A percentile compares a stretch with the other conserved stretches of the same genome.
Conservation (phyloP, 805 yeast species). For the Saturnispora quitensis region DNA sequence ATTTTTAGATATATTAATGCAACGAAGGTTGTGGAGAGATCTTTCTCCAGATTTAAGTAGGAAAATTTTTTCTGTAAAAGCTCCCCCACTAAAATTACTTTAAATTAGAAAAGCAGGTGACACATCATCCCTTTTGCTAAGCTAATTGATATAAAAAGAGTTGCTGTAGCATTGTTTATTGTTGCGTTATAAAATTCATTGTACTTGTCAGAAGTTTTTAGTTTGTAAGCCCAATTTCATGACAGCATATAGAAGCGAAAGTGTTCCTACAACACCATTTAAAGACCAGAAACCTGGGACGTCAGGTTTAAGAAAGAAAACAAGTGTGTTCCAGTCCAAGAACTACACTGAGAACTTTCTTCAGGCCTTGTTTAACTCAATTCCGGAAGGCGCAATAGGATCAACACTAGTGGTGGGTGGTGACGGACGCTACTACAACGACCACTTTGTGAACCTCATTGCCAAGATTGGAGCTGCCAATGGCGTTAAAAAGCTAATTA, state of each 20-base stretch:
- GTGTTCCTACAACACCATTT: slow-evolving; percentile 62
- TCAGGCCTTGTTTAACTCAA: slow-evolving; percentile 75
- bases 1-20: not conserved
- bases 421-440: slow-evolving; percentile 91
- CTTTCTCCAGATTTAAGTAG: not conserved
- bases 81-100: not conserved
- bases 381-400: slow-evolving; percentile 77
- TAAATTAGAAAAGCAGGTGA: not conserved
- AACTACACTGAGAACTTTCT: slow-evolving; percentile 90
- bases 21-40: not conserved
- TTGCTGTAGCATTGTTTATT: not conserved
- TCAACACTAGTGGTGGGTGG: slow-evolving; percentile 90
- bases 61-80: not conserved
- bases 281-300: slow-evolving; percentile 96
- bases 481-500: slow-evolving; percentile 73
- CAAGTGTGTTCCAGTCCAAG: slow-evolving; percentile 64
- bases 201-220: not conserved
- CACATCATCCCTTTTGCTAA: not conserved
- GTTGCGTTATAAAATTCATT: no score
- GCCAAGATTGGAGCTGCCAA: slow-evolving; percentile 83
- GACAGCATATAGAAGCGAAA: slow-evolving; percentile 9
- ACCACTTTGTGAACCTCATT: slow-evolving; percentile 69
- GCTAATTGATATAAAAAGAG: not conserved
- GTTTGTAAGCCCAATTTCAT: not conserved
- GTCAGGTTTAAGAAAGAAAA: slow-evolving; percentile 91